Base-by-base conservation (phyloP, 495 filamentous ascomycete species). In the Podospora pseudoanserina region DNA sequence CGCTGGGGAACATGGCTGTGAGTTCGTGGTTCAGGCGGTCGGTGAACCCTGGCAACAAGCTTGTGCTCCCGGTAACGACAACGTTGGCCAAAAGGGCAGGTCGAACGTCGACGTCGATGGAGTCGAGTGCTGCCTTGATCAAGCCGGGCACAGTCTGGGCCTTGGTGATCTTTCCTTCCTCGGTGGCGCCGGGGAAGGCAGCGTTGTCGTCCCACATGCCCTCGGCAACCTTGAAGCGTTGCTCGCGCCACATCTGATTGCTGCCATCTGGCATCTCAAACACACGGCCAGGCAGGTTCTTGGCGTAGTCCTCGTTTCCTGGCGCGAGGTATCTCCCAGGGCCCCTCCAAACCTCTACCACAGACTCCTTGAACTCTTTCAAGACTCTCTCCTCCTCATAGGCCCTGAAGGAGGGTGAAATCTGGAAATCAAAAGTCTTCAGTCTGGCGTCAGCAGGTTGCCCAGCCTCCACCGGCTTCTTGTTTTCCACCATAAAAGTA, bases 301-400 rank as follows among this genome's bases (percentile, higher is more conserved):
- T 86, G 18, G 86, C 88, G 44, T 86, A 79, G 34, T 96, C 93
- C 69, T 93, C 86, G 69, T 86, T 88, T 44, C 84, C 82, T 5
- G 85, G 82, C 54, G 84, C 82, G 5, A 83, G 76, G 66, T 91
- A 87, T 26, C 86, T 85, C 64, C 89, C 90, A 0, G 91, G 92
- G 1, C 93, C 92, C n/a, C 86, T 84, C 94, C 94, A 98, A 30
- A 93, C 87, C 75, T 96, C 91, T 28, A 97, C 94, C 58, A 97
- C 93, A 60, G 90, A 94, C 81, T 99, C 96, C 81, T 99, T 99
- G 84, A 97, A 99, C 75, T 97, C 92, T 54, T 90, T 91, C 26
- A 98, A 80, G 16, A 97, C 90, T 58, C 95, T 91, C 73, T 98
- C 96, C 83, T 99, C 96, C 78, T 97, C 87, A 30, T 92, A 86